Evolutionary conservation across 169 alveolate species (phyloP), one percentile per base, ranked within the genome.

Genomic region (Miamiensis avidus): DNA sequence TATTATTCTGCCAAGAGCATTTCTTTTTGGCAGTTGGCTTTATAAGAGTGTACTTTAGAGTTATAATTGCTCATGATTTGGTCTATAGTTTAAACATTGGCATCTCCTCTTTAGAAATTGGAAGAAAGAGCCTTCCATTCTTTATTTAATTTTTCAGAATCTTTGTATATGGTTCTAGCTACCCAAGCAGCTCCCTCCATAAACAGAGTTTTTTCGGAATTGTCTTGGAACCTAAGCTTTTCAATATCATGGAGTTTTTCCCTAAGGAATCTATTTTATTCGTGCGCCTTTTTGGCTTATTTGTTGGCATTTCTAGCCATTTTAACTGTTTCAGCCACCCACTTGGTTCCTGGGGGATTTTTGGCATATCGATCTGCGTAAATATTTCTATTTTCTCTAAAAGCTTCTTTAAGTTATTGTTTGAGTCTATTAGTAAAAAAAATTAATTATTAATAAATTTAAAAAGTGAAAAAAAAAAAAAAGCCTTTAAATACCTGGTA

Each of bases 131-230:
- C 20, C 20, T 49, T 49, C 69, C 69, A 49, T 20, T 49, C 4
- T 11, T 4, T 11, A 11, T 49, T 11, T 49, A 49, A 49, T 49
- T 49, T 49, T 11, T 49, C 69, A 4, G 69, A 49, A 49, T 88
- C 92, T 27, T 31, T 78, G 1, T 77, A 25, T 31, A 74, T 73
- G 28, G 74, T 82, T n/a, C 33, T 65, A 34, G 81, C 79, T 88
- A 88, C 83, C 92, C 92, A 88, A 20, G 65, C 31, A 0, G 92
- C 92, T 30, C 92, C 92, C 78, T 88, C 92, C 92, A 88, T 88
- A 74, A 88, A 88, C 64, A 83, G 72, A 49, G 89, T 73, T 83
- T 82, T 82, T 34, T 88, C 85, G n/a, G 74, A 65, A 74, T 83
- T 81, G 31, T 83, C 84, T 11, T 74, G 64, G 29, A 74, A 78